phyloP scores from a whole-genome alignment of 2,329 filamentous ascomycete genomes.

The Chaetomiaceae sp. region DNA sequence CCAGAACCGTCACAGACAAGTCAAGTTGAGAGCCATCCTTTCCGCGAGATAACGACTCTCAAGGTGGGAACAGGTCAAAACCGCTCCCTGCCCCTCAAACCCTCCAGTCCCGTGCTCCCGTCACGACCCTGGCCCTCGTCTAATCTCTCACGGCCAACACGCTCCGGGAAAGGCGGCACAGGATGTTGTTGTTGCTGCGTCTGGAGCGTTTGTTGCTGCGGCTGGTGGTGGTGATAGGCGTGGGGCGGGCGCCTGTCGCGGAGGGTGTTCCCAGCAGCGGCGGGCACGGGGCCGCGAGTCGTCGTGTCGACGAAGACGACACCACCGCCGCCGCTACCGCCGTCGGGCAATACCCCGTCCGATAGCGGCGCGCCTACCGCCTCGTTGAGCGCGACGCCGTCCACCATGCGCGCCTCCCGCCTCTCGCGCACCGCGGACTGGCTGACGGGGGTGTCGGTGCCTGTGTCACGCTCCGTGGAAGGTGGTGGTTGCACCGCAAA shows the following conservation, averaged over 20 bases:
- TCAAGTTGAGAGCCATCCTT: too few relatives aligned
- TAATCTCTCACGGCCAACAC: conserved; percentile 58
- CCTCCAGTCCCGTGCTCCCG: conserved; percentile 38
- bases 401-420: conserved; percentile 60
- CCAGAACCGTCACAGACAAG: too few relatives aligned
- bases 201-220: conserved; percentile 12
- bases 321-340: too few relatives aligned
- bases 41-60: conserved; percentile 47
- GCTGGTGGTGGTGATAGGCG: conserved; percentile 13
- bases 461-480: conserved; percentile 26
- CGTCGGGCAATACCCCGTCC: conserved; percentile 34
- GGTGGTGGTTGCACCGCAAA: conserved; percentile 12
- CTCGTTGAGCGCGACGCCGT: conserved; percentile 62
- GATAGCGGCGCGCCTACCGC: conserved; percentile 34
- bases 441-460: conserved; percentile 42
- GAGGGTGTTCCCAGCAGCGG: conserved; percentile 21
- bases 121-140: conserved; percentile 45
- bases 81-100: conserved; percentile 41
- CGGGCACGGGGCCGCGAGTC: conserved; percentile 51
- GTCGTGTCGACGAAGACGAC: conserved; percentile 62
- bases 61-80: conserved; percentile 59
- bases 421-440: conserved; percentile 47
- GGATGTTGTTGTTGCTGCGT: conserved; percentile 18
- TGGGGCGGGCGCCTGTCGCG: conserved; percentile 12
- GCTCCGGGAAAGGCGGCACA: conserved; percentile 49